Evolutionary conservation across 257 asterid genomes (phyloP).

Genomic region (Nemophila menziesii): DNA sequence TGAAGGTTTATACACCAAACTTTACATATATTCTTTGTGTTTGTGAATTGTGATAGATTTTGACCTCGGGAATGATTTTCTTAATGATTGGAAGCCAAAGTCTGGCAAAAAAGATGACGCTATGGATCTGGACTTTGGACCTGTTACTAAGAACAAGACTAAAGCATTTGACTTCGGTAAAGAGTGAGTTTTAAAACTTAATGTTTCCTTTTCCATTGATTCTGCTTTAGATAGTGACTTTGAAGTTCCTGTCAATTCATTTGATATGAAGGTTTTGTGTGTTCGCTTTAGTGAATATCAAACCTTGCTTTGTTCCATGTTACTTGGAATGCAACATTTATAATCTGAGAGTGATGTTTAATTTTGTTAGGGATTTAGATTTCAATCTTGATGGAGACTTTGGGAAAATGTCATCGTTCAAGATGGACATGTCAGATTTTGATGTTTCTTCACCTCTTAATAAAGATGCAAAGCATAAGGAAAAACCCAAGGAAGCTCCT

Average conservation of each 20-base stretch:
- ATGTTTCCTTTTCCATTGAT: conserved; percentile 9
- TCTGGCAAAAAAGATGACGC: conserved; percentile 44
- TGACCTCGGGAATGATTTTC: conserved; percentile 74
- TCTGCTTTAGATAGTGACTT: conserved; percentile 12
- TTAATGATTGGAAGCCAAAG: conserved; percentile 66
- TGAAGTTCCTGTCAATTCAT: conserved; percentile 6
- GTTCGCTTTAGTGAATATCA: background rate
- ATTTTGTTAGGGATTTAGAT: conserved; percentile 68
- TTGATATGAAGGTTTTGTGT: background rate
- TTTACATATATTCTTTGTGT: background rate
- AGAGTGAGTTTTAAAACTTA: conserved; percentile 31
- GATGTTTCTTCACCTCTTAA: conserved; percentile 60
- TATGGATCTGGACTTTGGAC: conserved; percentile 66
- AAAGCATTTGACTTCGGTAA: conserved; percentile 54
- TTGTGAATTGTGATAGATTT: conserved; percentile 41
- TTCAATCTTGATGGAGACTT: conserved; percentile 73
- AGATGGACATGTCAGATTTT: conserved; percentile 68
- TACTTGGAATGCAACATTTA: no score
- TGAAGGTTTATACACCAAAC: conserved; percentile 5
- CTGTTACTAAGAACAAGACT: conserved; percentile 61
- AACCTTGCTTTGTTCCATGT: background rate
- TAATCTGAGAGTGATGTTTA: conserved; percentile 14
- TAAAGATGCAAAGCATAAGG: conserved; percentile 46
- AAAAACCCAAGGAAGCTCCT: conserved; percentile 31
- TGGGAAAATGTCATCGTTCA: conserved; percentile 69